Evolutionary conservation across 257 asterid genomes (phyloP), one percentile per base, ranked within the genome.

Genomic region (Solanum virginianum): DNA sequence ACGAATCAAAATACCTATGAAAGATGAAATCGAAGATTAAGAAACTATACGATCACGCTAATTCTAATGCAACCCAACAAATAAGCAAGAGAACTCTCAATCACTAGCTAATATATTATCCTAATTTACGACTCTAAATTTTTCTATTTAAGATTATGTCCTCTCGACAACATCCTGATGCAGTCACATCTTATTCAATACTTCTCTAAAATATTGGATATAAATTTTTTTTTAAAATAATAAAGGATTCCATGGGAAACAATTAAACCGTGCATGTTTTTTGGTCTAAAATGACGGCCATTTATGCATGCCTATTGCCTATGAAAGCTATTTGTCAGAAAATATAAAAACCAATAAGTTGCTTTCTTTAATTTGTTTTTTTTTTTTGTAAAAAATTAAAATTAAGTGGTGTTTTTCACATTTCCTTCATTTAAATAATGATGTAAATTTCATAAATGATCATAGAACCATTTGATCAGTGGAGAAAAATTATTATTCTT

Each of bases 261-360:
- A 62, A 65, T 32, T 22, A 39, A 69, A 69, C 24, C 12, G 8
- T 69, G 26, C 53, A 39, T 39, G 53, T 12, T 69, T 85, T 82
- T 66, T 49, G 81, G 93, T 92, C 93, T 63, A 90, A 88, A 86
- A 82, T 91, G 88, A 85, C 94, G 91, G 93, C 91, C 90, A 88
- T 89, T 7, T 1, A 16, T 69, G 93, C 93, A 89, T 90, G 92
- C 90, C 86, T 79, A 70, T 84, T 90, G 92, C 90, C 86, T 79
- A 70, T 84, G 20, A 24, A 68, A 29, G 51, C 51, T 68, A 32
- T 36, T 5, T 65, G 14, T 65, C 72, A 26, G 29, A 2, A 14
- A 65, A 65, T 43, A 26, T 26, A 10, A 65, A 65, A 13, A 43
- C 41, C 41, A 16, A 53, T 53, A 54, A 54, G 59, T 62, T 22